Evolutionary conservation across 257 asterid genomes (phyloP), one percentile per base, ranked within the genome.

Genomic region (Jasminum sambac): DNA sequence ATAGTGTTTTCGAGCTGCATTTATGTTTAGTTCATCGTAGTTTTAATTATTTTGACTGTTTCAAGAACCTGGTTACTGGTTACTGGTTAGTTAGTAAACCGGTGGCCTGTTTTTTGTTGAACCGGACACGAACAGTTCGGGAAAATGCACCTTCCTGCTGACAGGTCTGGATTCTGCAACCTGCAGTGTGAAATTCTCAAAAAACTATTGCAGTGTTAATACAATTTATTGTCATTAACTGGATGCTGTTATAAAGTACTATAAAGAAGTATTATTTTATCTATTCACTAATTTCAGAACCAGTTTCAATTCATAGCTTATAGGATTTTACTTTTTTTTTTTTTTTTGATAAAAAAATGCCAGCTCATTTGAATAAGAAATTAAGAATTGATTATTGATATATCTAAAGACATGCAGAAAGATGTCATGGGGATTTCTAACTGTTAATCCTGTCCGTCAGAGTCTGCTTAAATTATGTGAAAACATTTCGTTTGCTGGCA

Each of bases 1-100:
- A 52, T 37, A 23, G 6, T 68, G 43, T 34, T 78, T 60, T 69
- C 64, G 23, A 67, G 52, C 76, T 74, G 76, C 74, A 84, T 79
- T 77, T 43, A 10, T 40, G 71, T 36, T 72, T 75, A 34, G 6
- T 39, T 17, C 24, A 50, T 17, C 59, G 25, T 50, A 38, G 26
- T 43, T 70, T 62, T 16, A 39, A 24, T 11, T 52, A 43, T 64
- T 44, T 48, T 46, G 55, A 26, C 23, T 70, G 64, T 34, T 11
- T 50, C 26, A 17, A 48, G 36, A 30, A 30, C 36, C 36, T 30
- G 36, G 36, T 30, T 30, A 30, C 2, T 30, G n/a, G n/a, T n/a
- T n/a, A n/a, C n/a, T n/a, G n/a, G n/a, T n/a, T n/a, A n/a, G n/a
- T 30, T 30, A 2, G 59, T 50, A 50, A 50, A 19, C 5, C 13